These are phyloP conservation scores for Phaffia rhodozyma DNA, from an alignment of 1,284 basidiomycete species.

Conservation along the genomic window DNA sequence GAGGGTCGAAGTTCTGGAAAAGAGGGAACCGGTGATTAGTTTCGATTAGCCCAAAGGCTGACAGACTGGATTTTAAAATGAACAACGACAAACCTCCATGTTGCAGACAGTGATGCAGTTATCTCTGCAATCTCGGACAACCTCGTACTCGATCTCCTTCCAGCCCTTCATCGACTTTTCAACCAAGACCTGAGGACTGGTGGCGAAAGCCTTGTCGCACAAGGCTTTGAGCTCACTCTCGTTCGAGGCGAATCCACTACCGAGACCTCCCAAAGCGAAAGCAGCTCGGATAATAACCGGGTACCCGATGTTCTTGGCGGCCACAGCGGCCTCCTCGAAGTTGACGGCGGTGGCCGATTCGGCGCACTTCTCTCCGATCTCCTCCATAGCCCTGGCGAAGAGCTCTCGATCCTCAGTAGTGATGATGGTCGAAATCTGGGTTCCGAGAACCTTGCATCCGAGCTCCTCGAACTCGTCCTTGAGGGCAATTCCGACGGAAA, in stretches of 20 bases:
- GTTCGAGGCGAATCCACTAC: conserved; percentile 86
- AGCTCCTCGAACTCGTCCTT: conserved; percentile 75
- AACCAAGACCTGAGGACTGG: conserved; percentile 89
- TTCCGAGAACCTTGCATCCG: conserved; percentile 88
- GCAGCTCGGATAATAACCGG: conserved; percentile 96
- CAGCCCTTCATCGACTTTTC: conserved; percentile 99
- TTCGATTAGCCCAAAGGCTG: not conserved
- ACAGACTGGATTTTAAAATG: not conserved
- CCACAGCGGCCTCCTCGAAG: conserved; percentile 66
- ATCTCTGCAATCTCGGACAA: conserved; percentile 93
- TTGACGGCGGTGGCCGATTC: conserved; percentile 70
- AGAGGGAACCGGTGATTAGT: conserved; percentile 3
- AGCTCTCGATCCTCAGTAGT: conserved; percentile 92
- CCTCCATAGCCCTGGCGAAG: conserved; percentile 87
- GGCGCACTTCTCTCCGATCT: conserved; percentile 92
- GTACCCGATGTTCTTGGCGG: conserved; percentile 83
- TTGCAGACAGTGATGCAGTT: conserved; percentile 99
- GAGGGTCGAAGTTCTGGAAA: conserved; percentile 85
- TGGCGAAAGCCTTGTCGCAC: conserved; percentile 89
- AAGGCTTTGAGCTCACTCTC: conserved; percentile 75
- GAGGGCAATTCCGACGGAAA: conserved; percentile 93
- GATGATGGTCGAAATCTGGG: conserved; percentile 94
- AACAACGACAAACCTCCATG: conserved; percentile 69
- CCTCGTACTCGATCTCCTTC: conserved; percentile 99
- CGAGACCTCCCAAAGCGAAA: conserved; percentile 88